Conservation (phyloP, 106 monocot genomes). For the Dendrobium nobile region DNA sequence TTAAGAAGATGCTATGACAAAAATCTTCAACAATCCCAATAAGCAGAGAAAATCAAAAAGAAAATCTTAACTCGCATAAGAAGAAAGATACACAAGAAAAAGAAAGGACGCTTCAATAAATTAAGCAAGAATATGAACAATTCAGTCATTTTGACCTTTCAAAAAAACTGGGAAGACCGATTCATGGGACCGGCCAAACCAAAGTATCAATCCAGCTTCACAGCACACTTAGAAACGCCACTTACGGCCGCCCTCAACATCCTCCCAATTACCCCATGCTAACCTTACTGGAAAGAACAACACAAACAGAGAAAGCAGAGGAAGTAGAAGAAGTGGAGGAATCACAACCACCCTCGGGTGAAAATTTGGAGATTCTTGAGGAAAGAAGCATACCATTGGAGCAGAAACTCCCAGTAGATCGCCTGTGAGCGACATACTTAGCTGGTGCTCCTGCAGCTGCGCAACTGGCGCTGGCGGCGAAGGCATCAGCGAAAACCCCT, state of each 20-base stretch:
- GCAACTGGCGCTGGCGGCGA: background rate
- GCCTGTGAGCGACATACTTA: background rate
- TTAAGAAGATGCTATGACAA: background rate
- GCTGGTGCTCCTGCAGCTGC: constrained; percentile 3
- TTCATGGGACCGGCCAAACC: constrained; percentile 3
- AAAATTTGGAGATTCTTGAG: background rate
- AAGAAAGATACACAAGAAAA: background rate
- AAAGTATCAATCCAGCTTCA: background rate
- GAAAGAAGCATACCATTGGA: constrained; percentile 9
- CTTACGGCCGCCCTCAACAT: background rate
- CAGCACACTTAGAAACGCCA: background rate
- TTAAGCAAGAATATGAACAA: background rate
- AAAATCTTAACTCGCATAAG: background rate
- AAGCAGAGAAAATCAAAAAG: background rate
- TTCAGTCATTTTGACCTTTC: constrained; percentile 2
- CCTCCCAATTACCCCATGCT: background rate
- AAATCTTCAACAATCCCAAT: background rate
- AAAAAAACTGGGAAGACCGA: constrained; percentile 6
- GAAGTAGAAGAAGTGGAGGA: background rate
- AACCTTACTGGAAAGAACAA: constrained; percentile 1
- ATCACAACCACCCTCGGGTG: background rate
- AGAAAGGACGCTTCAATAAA: background rate
- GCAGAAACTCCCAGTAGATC: constrained; percentile 1
- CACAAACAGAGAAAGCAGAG: background rate
- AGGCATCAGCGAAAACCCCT: constrained; percentile 3